phyloP scores from a whole-genome alignment of 495 filamentous ascomycete genomes.

The Choiromyces venosus region DNA sequence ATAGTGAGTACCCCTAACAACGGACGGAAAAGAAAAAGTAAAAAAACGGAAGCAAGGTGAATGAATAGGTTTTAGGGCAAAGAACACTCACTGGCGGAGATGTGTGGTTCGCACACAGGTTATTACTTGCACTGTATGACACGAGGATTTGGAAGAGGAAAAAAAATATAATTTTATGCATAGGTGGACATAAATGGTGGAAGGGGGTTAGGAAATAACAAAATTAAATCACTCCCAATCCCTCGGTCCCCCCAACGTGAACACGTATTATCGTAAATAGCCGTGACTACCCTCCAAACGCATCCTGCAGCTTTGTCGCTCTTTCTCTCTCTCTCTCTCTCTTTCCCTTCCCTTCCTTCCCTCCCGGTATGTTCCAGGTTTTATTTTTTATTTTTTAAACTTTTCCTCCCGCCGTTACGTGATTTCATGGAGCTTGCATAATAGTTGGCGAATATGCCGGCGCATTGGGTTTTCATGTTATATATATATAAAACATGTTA shows the following conservation, averaged over 20 bases:
- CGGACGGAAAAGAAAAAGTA: too few relatives aligned
- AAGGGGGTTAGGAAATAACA: background rate
- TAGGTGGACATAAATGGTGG: background rate
- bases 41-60: too few relatives aligned
- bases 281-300: background rate
- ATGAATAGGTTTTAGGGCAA: too few relatives aligned
- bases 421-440: background rate
- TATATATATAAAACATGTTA: background rate
- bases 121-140: too few relatives aligned
- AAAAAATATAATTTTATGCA: background rate
- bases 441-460: background rate
- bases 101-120: too few relatives aligned
- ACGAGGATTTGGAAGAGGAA: background rate
- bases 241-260: background rate
- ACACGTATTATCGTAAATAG: conserved; percentile 5
- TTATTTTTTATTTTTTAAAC: too few relatives aligned
- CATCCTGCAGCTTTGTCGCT: background rate
- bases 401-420: background rate
- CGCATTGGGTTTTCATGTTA: background rate
- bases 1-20: too few relatives aligned
- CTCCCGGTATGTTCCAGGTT: conserved; percentile 1
- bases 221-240: conserved; percentile 1
- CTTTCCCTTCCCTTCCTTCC: background rate
- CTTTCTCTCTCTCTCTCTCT: background rate
- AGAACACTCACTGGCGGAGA: too few relatives aligned